Evolutionary conservation across 768 basidiomycete species (phyloP).

Genomic region (Boletus tomentosulus): DNA sequence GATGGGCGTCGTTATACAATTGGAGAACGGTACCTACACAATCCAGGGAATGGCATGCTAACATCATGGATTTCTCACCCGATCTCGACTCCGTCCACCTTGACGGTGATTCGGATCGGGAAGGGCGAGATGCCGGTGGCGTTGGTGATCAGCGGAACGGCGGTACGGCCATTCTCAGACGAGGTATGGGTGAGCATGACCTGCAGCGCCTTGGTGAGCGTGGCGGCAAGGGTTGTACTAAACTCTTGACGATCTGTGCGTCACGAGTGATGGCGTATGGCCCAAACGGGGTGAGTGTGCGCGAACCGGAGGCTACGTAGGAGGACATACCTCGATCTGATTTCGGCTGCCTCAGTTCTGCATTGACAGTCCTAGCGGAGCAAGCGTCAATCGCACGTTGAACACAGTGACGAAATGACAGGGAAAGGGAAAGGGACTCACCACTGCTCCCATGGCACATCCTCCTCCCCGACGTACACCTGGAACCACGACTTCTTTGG

Average conservation of each 20-base stretch:
- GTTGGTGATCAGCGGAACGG: constrained; percentile 78
- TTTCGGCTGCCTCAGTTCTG: constrained; percentile 70
- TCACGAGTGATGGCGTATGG: background rate
- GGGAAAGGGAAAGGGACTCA: constrained; percentile 24
- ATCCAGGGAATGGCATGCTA: background rate
- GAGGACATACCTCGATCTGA: constrained; percentile 49
- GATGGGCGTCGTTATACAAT: background rate
- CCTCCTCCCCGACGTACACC: constrained; percentile 69
- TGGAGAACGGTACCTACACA: background rate
- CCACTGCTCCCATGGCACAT: constrained; percentile 89
- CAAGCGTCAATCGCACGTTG: background rate
- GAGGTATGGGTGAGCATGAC: constrained; percentile 76
- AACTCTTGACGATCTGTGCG: constrained; percentile 46
- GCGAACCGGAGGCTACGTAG: background rate
- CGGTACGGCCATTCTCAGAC: constrained; percentile 68
- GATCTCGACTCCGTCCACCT: constrained; percentile 63
- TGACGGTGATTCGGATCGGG: constrained; percentile 66
- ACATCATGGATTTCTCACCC: constrained; percentile 24
- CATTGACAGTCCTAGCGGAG: constrained; percentile 65
- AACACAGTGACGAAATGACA: background rate
- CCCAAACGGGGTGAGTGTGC: background rate
- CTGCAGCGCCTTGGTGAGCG: constrained; percentile 61
- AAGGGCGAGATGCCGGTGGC: constrained; percentile 76
- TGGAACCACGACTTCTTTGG: constrained; percentile 78
- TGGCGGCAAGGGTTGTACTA: constrained; percentile 52